Evolutionary conservation across 2,329 filamentous ascomycete species (phyloP), one percentile per base, ranked within the genome.

Genomic region (Juglanconis sp.): DNA sequence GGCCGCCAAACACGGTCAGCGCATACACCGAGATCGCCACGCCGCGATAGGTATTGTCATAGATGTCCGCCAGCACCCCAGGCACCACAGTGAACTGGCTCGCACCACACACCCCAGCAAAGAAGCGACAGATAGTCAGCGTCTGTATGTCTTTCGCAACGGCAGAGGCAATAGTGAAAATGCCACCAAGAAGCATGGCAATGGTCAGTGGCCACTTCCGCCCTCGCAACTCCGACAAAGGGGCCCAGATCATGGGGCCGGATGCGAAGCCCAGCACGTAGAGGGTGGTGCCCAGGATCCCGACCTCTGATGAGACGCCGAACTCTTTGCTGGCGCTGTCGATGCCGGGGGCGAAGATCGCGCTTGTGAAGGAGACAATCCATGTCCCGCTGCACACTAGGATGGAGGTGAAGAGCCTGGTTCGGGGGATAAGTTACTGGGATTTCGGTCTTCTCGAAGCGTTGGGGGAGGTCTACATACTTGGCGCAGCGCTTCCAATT

Each of bases 401-500:
- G 38, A 58, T 35, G 7, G 64, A 60, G 8, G 59, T 49, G 30
- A 54, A 56, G n/a, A 63, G 50, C 48, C 64, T 65, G 17, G 5
- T 17, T 10, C 13, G 7, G 24, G 32, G 31, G 35, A 49, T 24
- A 15, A 8, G n/a, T 8, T 35, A 10, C 52, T 24, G 57, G 51
- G 1, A 5, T 46, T 32, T 31, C 4, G 7, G 30, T 13, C 11
- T 8, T 4, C 7, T 7, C 8, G 13, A 4, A 1, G 10, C 6
- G 7, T 8, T 24, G 31, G 2, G 3, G 8, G n/a, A n/a, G 34
- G 9, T 6, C 1, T 8, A 57, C 60, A 31, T 59, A 74, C 74
- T 82, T 84, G 64, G 71, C 75, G 60, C 70, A 73, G 4, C 76
- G 47, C 0, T 70, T 70, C 80, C 81, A 83, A 62, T 83, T 84